Evolutionary conservation across 2,329 filamentous ascomycete species (phyloP), one percentile per base, ranked within the genome.

Genomic region (Cordyceps fumosorosea): DNA sequence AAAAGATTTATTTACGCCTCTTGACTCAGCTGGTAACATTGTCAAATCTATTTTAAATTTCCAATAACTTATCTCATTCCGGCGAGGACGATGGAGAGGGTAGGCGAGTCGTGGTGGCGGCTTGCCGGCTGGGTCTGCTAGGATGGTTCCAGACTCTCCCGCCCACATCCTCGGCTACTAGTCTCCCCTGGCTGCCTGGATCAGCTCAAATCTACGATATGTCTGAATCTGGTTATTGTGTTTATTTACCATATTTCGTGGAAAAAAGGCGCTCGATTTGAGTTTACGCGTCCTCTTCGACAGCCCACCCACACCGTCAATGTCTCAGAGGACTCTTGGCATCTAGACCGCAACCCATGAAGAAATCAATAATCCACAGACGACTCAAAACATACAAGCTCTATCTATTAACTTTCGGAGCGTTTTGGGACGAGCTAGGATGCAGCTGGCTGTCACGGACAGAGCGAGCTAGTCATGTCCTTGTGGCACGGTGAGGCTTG

Each of bases 281-380:
- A 37, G 34, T 37, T 14, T 14, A 37, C 34, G 34, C 34, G 12
- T n/a, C 8, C 2, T 42, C 11, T 2, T 47, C 14, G n/a, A 2
- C 44, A 53, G 40, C 22, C 57, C 57, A 60, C 57, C 34, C 48
- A 53, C 57, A 60, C 57, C 24, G 34, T 2, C 12, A 29, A 37
- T 29, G 26, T 34, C 26, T 42, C 18, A 12, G 18, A 7, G 34
- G 34, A 37, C 16, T 1, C 12, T 44, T 1, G 24, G 24, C 29
- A 53, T 60, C 48, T 60, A 40, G 47, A 45, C 48, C 24, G 16
- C 50, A 47, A 18, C 16, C 48, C 26, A 22, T 40, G 34, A 29
- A 24, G 29, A 37, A 2, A 16, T 10, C 34, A 37, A 29, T 29
- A 34, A 44, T 22, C 56, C 56, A 37, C 44, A 24, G 24, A 1